Base-by-base conservation (phyloP, 2,329 filamentous ascomycete genomes). In the Colletotrichum chrysophilum region DNA sequence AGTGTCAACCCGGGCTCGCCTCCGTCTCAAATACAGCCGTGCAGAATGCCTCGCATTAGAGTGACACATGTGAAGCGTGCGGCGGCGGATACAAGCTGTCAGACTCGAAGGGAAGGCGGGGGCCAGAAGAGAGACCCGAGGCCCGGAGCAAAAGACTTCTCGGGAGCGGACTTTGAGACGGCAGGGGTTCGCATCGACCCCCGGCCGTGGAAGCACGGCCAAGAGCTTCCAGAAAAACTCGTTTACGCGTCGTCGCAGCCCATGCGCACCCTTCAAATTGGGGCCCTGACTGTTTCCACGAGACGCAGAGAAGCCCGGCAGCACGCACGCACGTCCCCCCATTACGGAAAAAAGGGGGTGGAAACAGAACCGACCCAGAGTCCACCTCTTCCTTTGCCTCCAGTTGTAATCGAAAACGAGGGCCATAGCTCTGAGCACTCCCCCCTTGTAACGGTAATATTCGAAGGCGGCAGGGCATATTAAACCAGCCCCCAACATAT, bases 211-310 rank as follows among this genome's bases (percentile, higher is more conserved):
- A 66, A 52, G n/a, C 26, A 34, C 64, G 30, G 74, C 65, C 65
- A 64, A 74, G 70, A 65, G 28, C 56, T 69, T 69, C 70, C 68
- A 36, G 64, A 76, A 76, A 62, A 62, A 74, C 21, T 65, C 71
- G 43, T 61, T 56, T 73, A 55, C 28, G 28, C 28, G 58, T 34
- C 62, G 64, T 62, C 70, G 36, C 56, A 68, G 34, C 52, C 61
- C 62, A 61, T 67, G 69, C 69, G 60, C 69, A 66, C 26, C 32
- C 38, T 43, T 43, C 71, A 18, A 30, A 66, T 14, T 52, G 32
- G 43, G 30, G 21, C 28, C 18, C 43, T 9, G 62, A 55, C 55
- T 55, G 55, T 52, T 67, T 43, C 56, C 55, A 52, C 69, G 43
- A 48, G 18, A 74, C 70, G 73, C 70, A 55, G 32, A 66, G 60